These are phyloP conservation scores for Stromatinia cepivora DNA, from an alignment of 2,329 filamentous ascomycete species.

Conservation along the genomic window DNA sequence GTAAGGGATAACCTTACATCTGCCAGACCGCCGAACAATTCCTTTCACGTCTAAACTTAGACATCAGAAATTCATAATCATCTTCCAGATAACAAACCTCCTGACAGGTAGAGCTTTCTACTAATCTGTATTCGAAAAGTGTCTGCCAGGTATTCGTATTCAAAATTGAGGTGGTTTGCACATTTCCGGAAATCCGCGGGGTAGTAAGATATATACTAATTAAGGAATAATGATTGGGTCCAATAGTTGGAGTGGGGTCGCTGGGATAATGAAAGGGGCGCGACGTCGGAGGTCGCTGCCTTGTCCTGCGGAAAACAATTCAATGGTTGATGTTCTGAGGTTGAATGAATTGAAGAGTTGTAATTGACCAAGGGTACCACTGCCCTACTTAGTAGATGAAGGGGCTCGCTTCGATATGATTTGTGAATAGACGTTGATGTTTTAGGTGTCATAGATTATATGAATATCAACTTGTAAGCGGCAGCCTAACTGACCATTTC, in stretches of 20 bases:
- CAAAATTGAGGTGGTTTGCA: neutral
- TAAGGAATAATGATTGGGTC: neutral
- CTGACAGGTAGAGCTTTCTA: neutral
- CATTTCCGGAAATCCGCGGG: conserved; percentile 13
- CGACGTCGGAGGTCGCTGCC: conserved; percentile 2
- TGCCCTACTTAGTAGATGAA: no score
- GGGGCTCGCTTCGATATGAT: no score
- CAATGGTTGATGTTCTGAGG: no score
- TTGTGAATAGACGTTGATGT: neutral
- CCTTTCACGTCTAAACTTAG: neutral
- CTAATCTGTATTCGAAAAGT: neutral
- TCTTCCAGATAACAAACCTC: neutral
- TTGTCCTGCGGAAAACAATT: neutral
- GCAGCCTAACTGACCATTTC: fast-evolving
- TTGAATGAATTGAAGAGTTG: no score
- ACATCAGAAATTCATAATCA: neutral
- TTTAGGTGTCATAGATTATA: neutral
- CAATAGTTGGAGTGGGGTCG: neutral
- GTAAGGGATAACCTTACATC: neutral
- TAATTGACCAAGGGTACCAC: neutral
- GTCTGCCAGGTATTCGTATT: neutral
- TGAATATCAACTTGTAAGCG: neutral
- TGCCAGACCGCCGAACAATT: neutral
- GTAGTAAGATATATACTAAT: neutral
- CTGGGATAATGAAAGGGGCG: no score